Percentiles rank a stretch among this genome's conserved stretches.
Conservation (phyloP, 148 eudicot genomes). For the Polygonum maritimum region DNA sequence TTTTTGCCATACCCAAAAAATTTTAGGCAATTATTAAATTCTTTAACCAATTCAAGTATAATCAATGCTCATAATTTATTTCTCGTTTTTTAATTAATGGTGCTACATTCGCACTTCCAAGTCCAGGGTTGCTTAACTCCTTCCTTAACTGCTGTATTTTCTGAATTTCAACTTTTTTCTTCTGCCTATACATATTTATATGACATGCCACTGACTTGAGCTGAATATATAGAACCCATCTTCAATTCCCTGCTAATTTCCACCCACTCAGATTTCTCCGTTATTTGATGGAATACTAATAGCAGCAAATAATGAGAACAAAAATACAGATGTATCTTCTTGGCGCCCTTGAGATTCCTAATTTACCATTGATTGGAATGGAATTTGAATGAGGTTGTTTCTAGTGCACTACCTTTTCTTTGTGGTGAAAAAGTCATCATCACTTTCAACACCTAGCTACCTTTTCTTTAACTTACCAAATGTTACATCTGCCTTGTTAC, state of each 20-base stretch:
- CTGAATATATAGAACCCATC: too few species aligned
- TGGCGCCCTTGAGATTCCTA: background rate
- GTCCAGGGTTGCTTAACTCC: background rate
- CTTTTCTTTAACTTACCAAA: background rate
- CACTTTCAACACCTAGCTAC: background rate
- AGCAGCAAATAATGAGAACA: background rate
- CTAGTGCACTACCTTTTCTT: too few species aligned
- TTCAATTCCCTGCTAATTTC: too few species aligned
- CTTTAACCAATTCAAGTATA: background rate
- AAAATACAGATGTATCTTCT: background rate
- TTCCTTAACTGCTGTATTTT: background rate
- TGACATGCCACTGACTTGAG: too few species aligned
- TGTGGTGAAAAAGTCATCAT: background rate
- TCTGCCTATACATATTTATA: too few species aligned
- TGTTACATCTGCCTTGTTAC: too few species aligned
- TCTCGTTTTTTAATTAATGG: background rate
- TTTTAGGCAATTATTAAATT: too few species aligned
- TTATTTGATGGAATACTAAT: background rate
- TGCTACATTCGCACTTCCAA: background rate
- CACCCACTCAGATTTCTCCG: background rate
- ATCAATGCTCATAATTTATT: background rate
- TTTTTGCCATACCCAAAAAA: too few species aligned
- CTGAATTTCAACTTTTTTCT: background rate
- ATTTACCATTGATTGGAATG: background rate
- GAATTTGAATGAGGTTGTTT: background rate